These are phyloP conservation scores for Aspergillus nanangensis DNA, from an alignment of 495 filamentous ascomycete species.

Conservation along the genomic window DNA sequence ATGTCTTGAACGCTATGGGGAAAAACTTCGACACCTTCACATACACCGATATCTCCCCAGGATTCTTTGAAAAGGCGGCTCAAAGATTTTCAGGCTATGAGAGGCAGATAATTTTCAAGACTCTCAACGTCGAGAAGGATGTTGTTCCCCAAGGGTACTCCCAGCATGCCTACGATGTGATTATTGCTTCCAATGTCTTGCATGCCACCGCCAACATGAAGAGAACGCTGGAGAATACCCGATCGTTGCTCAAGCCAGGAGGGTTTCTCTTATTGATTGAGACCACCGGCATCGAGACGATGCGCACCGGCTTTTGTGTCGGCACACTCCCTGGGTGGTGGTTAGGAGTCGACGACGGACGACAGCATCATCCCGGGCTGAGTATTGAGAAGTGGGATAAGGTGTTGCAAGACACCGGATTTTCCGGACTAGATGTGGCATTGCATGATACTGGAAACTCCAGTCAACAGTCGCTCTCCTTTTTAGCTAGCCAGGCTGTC, in stretches of 20 bases:
- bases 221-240: neutral
- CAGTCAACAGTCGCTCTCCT: neutral
- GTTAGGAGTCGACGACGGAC: neutral
- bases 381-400: neutral
- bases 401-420: neutral
- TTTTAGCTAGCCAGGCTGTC: neutral
- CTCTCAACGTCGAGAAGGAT: neutral
- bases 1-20: neutral
- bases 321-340: neutral
- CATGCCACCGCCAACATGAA: neutral
- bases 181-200: neutral
- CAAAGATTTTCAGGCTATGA: neutral
- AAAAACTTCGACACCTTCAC: neutral
- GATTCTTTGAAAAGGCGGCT: neutral
- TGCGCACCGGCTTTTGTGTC: neutral
- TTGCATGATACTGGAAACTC: neutral
- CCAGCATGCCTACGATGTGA: neutral
- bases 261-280: neutral
- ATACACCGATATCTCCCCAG: neutral
- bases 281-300: neutral
- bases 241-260: neutral
- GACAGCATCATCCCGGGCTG: neutral
- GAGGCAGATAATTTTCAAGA: neutral
- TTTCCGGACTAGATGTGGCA: neutral
- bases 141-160: neutral